Evolutionary conservation across 768 basidiomycete genomes (phyloP), one percentile per base, ranked within the genome.

Genomic region (Amanita pseudoporphyria): DNA sequence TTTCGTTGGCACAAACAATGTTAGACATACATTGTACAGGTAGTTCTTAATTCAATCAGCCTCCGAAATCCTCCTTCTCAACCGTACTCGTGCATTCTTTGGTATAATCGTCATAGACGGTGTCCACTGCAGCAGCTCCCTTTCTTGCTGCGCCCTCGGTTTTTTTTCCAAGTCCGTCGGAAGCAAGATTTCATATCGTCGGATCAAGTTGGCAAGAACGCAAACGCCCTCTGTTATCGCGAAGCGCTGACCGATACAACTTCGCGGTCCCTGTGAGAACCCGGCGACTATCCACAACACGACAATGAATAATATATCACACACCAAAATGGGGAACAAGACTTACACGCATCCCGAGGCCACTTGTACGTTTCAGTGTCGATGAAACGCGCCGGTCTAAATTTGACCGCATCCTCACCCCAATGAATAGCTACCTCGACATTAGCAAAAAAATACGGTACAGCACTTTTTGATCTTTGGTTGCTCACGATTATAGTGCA

Each of bases 271-370:
- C 0, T 58, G 60, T 5, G 71, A 70, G 57, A 79, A 78, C 0
- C 72, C 67, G 22, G 72, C 26, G 56, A 71, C 72, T 45, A 41
- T n/a, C 9, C 38, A 28, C 36, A n/a, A 26, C 37, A 44, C 37
- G 37, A 35, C 16, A 12, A 32, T 16, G 12, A 40, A 7, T n/a
- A 45, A 22, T 3, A 49, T 3, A 2, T 18, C 24, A 31, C 9
- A 14, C n/a, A n/a, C n/a, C n/a, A 13, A 24, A 22, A 2, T n/a
- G 9, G 1, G 1, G 32, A n/a, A 13, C n/a, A 0, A 44, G n/a
- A n/a, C 73, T 39, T 49, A 73, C 74, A 76, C 12, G 72, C 75
- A 48, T 76, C 66, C 19, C 76, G 69, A 12, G 74, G 76, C 75
- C 75, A 78, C 28, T 65, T 64, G 48, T 77, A 77, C 1, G 65